A percentile compares a stretch with the other conserved stretches of the same genome.
phyloP scores from a whole-genome alignment of 768 basidiomycete species.

The Xerocomellus amylosporus region DNA sequence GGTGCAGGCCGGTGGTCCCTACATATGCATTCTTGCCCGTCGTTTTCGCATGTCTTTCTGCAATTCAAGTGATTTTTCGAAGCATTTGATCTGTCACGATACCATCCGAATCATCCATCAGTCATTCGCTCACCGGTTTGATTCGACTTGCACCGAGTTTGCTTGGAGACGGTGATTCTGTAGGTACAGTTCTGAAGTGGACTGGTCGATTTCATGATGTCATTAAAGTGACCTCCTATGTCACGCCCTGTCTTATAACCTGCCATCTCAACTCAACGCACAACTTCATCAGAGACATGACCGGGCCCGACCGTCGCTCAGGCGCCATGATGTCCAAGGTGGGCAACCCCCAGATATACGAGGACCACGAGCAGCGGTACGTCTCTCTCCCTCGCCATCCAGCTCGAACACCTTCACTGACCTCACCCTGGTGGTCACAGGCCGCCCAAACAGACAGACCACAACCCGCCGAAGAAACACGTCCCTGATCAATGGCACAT shows the following conservation, averaged over 20 bases:
- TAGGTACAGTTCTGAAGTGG: not conserved
- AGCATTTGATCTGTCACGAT: not conserved
- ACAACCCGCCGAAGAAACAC: conserved; percentile 26
- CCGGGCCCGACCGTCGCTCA: conserved; percentile 15
- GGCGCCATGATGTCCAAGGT: conserved; percentile 50
- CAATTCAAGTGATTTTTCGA: not conserved
- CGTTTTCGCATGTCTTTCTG: not conserved
- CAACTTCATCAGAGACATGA: conserved; percentile 14
- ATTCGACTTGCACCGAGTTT: not conserved
- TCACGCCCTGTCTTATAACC: not conserved
- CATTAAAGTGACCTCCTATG: conserved; percentile 5
- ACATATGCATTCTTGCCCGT: conserved; percentile 11
- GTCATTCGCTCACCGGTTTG: not conserved
- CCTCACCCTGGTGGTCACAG: conserved; percentile 11
- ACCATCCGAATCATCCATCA: too few species aligned
- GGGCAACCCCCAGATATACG: conserved; percentile 47
- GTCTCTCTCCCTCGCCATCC: conserved; percentile 7
- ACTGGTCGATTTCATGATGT: conserved; percentile 11
- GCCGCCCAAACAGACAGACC: conserved; percentile 21
- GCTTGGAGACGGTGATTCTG: not conserved
- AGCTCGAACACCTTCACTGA: not conserved
- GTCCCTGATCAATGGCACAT: conserved; percentile 37
- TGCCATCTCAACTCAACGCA: not conserved
- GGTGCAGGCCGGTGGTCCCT: conserved; percentile 34
- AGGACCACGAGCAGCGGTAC: conserved; percentile 48